Conservation (phyloP, 345 rosid species). For the Populus euphratica region DNA sequence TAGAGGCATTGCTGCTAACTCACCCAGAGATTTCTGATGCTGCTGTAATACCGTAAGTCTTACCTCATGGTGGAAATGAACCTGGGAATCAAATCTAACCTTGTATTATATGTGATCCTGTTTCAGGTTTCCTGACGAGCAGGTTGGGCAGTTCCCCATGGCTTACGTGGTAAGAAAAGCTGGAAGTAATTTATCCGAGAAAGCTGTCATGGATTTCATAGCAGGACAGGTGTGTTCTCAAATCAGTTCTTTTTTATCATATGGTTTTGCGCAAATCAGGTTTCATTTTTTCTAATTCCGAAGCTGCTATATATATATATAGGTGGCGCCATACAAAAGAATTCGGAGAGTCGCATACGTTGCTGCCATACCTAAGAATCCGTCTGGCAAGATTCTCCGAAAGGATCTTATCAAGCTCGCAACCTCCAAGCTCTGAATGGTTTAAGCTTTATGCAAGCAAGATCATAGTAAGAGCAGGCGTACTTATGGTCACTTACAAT, state of each 20-base stretch:
- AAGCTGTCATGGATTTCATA: constrained; percentile 57
- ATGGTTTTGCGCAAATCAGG: not conserved
- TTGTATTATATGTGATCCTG: not conserved
- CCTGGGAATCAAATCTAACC: not conserved
- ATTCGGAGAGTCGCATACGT: constrained; percentile 60
- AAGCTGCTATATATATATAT: constrained; percentile 11
- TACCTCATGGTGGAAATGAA: not conserved
- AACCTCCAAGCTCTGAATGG: constrained; percentile 58
- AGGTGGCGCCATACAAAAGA: constrained; percentile 88
- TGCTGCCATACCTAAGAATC: constrained; percentile 63
- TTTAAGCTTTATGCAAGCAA: not conserved
- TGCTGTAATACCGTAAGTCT: constrained; percentile 76
- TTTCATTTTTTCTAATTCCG: not conserved
- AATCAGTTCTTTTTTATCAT: not conserved
- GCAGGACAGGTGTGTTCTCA: constrained; percentile 46
- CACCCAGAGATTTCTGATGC: constrained; percentile 69
- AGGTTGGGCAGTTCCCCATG: constrained; percentile 82
- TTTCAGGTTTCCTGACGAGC: constrained; percentile 72
- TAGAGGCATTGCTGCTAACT: constrained; percentile 72
- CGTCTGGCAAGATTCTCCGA: constrained; percentile 80
- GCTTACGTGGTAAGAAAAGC: constrained; percentile 70
- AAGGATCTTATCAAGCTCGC: constrained; percentile 80
- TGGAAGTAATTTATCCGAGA: constrained; percentile 48
- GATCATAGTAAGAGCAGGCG: not conserved
- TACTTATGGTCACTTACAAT: not conserved